These are phyloP conservation scores for Diplodia corticola DNA, from an alignment of 2,329 filamentous ascomycete genomes.

Conservation along the genomic window DNA sequence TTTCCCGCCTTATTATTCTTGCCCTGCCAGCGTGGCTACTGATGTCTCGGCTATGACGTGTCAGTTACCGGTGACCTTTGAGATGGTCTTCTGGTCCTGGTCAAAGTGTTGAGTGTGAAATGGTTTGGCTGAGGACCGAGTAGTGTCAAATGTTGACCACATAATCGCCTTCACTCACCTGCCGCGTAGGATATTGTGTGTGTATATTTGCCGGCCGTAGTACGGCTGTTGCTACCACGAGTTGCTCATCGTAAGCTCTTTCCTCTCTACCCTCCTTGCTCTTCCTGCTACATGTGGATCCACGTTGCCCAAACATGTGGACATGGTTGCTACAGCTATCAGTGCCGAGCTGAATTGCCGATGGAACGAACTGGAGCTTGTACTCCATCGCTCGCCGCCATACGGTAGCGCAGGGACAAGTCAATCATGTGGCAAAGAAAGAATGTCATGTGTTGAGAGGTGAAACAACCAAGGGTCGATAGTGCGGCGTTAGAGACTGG, in stretches of 20 bases:
- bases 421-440: not conserved
- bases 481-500: slow-evolving; percentile 3
- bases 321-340: not conserved
- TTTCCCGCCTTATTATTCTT: not conserved
- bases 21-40: not conserved
- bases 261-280: not conserved
- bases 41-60: not conserved
- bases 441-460: not conserved
- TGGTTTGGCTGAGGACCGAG: too few species aligned
- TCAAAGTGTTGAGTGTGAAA: too few species aligned
- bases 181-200: too few species aligned
- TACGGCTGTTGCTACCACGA: too few species aligned
- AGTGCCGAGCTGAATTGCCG: not conserved
- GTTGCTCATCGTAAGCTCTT: too few species aligned
- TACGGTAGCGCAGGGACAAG: not conserved
- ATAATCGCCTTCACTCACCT: too few species aligned
- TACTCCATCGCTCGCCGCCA: not conserved
- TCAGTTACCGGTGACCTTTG: too few species aligned
- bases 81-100: too few species aligned
- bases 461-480: not conserved
- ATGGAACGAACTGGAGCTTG: not conserved
- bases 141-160: too few species aligned
- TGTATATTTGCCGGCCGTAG: too few species aligned
- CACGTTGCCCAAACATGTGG: not conserved
- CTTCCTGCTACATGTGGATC: not conserved